Percentiles rank a stretch among this genome's conserved stretches.
Evolutionary conservation across 208 protist species (phyloP).

Genomic region (Trichomonas gallinae): DNA sequence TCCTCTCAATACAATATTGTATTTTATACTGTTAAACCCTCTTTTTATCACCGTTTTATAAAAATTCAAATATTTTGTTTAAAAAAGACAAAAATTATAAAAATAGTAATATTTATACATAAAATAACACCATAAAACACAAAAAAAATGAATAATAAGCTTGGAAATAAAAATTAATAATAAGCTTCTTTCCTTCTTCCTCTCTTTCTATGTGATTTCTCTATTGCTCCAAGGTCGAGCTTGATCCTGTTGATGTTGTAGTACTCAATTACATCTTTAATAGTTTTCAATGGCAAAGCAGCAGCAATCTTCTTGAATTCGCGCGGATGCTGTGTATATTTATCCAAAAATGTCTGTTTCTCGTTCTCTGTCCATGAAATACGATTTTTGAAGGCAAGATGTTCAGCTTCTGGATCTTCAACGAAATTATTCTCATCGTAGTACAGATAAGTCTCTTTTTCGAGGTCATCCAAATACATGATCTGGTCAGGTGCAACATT

Average conservation of each 20-base stretch:
- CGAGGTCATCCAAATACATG: neutral
- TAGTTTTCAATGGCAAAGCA: neutral
- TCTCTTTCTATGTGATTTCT: neutral
- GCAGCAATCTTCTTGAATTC: constrained; percentile 15
- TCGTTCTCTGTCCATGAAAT: neutral
- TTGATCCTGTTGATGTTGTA: neutral
- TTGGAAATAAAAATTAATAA: too few species aligned
- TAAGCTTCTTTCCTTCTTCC: neutral
- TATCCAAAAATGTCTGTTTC: neutral
- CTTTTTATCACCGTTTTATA: neutral
- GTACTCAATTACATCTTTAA: constrained; percentile 7
- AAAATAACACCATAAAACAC: too few species aligned
- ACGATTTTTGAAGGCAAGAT: neutral
- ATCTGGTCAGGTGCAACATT: neutral
- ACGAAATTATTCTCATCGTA: neutral
- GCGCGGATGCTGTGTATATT: neutral
- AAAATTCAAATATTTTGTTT: too few species aligned
- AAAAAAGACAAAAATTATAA: too few species aligned
- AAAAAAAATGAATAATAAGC: too few species aligned
- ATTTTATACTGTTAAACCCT: neutral
- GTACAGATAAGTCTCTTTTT: neutral
- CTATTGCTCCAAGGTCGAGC: neutral
- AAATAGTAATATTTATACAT: too few species aligned
- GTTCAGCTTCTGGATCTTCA: neutral
- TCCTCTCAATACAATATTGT: neutral